A percentile compares a stretch with the other conserved stretches of the same genome.
Conservation (phyloP, 139 green algal species). For the Tetradesmus lagerheimii region DNA sequence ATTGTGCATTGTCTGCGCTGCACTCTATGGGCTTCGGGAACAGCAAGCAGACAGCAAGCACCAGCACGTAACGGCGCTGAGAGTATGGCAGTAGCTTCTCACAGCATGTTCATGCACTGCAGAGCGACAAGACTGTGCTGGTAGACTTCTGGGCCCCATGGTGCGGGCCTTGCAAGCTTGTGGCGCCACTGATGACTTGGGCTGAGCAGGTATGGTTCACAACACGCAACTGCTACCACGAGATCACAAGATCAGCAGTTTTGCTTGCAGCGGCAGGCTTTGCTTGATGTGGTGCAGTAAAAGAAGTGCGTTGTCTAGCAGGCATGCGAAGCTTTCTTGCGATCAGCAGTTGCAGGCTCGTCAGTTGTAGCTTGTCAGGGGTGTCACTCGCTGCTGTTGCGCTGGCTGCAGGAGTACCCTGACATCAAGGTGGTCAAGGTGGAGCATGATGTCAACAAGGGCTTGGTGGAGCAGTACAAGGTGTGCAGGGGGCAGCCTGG, state of each 20-base stretch:
- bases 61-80: not conserved
- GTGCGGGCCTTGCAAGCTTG: constrained; percentile 96
- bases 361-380: not conserved
- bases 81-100: not conserved
- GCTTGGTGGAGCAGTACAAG: constrained; percentile 92
- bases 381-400: not conserved
- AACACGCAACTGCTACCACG: not conserved
- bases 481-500: constrained; percentile 53
- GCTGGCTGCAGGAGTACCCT: constrained; percentile 72
- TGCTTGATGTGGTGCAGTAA: no score
- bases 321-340: no score
- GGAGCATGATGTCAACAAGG: constrained; percentile 87
- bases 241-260: not conserved
- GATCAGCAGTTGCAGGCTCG: not conserved
- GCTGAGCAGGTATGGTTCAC: constrained; percentile 65
- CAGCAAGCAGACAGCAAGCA: not conserved
- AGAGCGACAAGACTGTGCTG: constrained; percentile 85
- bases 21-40: no score
- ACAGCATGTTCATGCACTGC: constrained; percentile 1
- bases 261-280: not conserved
- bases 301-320: not conserved
- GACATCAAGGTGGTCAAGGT: constrained; percentile 96
- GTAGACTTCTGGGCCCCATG: constrained; percentile 95
- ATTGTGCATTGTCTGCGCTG: not conserved
- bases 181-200: constrained; percentile 81